Percentiles rank a stretch among this genome's conserved stretches.
Evolutionary conservation across 345 rosid genomes (phyloP).

Genomic region (Iberis pinnata): DNA sequence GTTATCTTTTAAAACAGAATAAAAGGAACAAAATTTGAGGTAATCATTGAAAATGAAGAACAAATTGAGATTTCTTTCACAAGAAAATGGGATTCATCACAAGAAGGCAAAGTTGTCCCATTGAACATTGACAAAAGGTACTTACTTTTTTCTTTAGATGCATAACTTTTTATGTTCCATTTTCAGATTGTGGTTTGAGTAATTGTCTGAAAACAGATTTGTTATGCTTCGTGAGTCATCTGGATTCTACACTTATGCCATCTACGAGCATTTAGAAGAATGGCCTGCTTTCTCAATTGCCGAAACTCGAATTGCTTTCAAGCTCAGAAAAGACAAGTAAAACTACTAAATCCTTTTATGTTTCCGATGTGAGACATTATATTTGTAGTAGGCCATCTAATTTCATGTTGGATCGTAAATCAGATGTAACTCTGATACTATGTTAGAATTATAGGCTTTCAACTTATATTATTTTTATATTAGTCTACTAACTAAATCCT

Average conservation of each 20-base stretch:
- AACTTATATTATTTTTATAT: no score
- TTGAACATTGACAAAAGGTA: constrained; percentile 65
- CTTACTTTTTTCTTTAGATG: neutral
- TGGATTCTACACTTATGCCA: constrained; percentile 82
- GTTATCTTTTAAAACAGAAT: no score
- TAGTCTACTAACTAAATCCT: no score
- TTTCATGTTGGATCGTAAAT: no score
- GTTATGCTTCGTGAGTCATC: constrained; percentile 68
- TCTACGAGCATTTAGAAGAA: constrained; percentile 58
- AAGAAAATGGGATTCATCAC: constrained; percentile 35
- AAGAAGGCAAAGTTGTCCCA: constrained; percentile 41
- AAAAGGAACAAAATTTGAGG: constrained; percentile 28
- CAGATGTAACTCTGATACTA: no score
- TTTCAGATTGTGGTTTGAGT: neutral
- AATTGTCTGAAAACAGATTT: constrained; percentile 40
- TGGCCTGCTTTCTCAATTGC: constrained; percentile 83
- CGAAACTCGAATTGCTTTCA: constrained; percentile 70
- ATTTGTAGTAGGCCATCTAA: no score
- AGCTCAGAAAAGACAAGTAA: constrained; percentile 83
- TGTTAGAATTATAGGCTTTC: no score
- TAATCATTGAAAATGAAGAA: constrained; percentile 25
- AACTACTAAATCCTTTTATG: neutral
- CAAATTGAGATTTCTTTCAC: constrained; percentile 35
- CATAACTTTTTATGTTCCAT: neutral
- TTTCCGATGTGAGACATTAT: no score